A percentile compares a stretch with the other conserved stretches of the same genome.
phyloP scores from a whole-genome alignment of 2,329 filamentous ascomycete genomes.

The Claviceps lovelessii region DNA sequence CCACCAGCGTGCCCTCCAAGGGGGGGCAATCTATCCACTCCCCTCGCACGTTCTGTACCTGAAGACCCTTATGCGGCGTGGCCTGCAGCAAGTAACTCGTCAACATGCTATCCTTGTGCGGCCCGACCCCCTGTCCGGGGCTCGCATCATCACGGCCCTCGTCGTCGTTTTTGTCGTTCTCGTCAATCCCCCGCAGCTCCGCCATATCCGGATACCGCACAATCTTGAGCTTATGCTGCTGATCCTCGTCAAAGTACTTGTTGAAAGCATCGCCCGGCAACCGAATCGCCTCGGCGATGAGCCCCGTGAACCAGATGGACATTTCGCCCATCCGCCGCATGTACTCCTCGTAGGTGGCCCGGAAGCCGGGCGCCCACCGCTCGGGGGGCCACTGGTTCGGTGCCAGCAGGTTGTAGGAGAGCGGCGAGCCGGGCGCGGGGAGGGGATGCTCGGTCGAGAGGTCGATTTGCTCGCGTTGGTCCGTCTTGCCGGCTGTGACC shows the following conservation, averaged over 20 bases:
- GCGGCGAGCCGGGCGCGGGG: conserved; percentile 46
- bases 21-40: conserved; percentile 75
- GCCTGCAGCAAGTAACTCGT: conserved; percentile 72
- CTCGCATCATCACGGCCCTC: conserved; percentile 15
- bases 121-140: conserved; percentile 51
- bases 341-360: conserved; percentile 56
- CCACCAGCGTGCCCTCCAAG: conserved; percentile 61
- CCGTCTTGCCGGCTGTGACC: conserved; percentile 58
- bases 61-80: conserved; percentile 58
- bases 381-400: conserved; percentile 67
- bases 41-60: conserved; percentile 68
- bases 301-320: conserved; percentile 58
- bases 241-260: conserved; percentile 59
- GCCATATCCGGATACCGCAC: conserved; percentile 67
- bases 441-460: conserved; percentile 64
- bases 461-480: conserved; percentile 79
- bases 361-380: conserved; percentile 50
- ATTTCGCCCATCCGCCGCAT: conserved; percentile 61
- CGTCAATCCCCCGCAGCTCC: conserved; percentile 32
- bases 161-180: neutral
- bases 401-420: conserved; percentile 62
- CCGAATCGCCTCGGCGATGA: conserved; percentile 73
- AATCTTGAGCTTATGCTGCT: conserved; percentile 82
- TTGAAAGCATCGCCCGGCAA: conserved; percentile 56
- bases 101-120: conserved; percentile 77